Evolutionary conservation across 805 yeast genomes (phyloP).

Genomic region (Ogataea wickerhamii): DNA sequence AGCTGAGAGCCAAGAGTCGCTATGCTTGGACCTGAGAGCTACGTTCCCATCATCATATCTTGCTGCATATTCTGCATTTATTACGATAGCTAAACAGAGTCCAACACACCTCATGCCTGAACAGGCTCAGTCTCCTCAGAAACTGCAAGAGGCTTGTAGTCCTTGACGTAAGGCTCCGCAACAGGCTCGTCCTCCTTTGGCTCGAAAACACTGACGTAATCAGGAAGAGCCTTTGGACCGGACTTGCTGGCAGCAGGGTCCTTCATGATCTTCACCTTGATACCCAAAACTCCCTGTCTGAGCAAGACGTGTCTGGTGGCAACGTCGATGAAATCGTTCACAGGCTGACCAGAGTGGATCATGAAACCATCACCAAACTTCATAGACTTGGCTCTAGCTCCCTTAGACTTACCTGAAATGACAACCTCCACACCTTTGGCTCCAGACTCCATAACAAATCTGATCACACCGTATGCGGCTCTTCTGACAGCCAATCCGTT

Average conservation of each 20-base stretch:
- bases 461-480: constrained; percentile 99
- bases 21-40: no score
- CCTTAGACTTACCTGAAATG: constrained; percentile 99
- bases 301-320: constrained; percentile 99
- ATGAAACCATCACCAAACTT: constrained; percentile 99
- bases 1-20: constrained; percentile 24
- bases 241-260: constrained; percentile 85
- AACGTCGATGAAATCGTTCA: constrained; percentile 94
- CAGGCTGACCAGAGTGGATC: constrained; percentile 99
- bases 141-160: constrained; percentile 52
- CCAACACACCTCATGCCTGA: no score
- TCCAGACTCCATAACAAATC: constrained; percentile 99
- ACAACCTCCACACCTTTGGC: constrained; percentile 99
- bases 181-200: constrained; percentile 91
- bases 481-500: constrained; percentile 99
- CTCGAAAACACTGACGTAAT: constrained; percentile 85
- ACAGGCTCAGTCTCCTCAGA: constrained; percentile 23
- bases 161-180: constrained; percentile 78
- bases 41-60: no score
- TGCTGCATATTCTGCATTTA: no score
- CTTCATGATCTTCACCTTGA: constrained; percentile 99
- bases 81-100: no score
- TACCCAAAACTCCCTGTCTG: constrained; percentile 99
- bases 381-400: constrained; percentile 99
- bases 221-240: constrained; percentile 94